A percentile compares a stretch with the other conserved stretches of the same genome.
Conservation (phyloP, 306 rosid genomes). For the Prunus dulcis region DNA sequence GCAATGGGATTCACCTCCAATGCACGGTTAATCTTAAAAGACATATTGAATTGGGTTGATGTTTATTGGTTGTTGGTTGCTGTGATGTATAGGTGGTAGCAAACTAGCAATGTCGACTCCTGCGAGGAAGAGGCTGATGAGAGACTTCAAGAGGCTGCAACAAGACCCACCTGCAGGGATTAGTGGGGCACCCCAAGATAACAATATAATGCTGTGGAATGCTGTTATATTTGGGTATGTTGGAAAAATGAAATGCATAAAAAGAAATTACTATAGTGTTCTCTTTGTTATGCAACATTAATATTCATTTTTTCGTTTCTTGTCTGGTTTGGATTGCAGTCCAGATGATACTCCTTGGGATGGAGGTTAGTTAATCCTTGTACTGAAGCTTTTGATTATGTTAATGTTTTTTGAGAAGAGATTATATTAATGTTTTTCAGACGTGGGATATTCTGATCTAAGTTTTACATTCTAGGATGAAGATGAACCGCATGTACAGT, state of each 20-base stretch:
- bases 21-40: neutral
- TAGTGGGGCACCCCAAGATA: constrained; percentile 96
- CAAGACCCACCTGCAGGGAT: constrained; percentile 95
- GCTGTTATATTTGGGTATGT: constrained; percentile 95
- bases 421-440: neutral
- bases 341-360: constrained; percentile 99
- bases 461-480: neutral
- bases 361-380: constrained; percentile 66
- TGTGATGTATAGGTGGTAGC: constrained; percentile 12
- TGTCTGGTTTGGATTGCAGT: constrained; percentile 64
- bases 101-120: constrained; percentile 68
- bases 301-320: constrained; percentile 29
- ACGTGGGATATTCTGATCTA: neutral
- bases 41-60: neutral
- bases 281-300: neutral
- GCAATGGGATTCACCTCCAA: neutral
- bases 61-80: constrained; percentile 4
- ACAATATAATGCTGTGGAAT: constrained; percentile 93
- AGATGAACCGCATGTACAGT: neutral
- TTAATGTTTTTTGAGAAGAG: neutral
- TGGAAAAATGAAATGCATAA: neutral
- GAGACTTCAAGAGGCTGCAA: constrained; percentile 91
- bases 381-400: neutral
- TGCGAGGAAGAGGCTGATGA: constrained; percentile 90
- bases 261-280: neutral